Evolutionary conservation across 139 green algal species (phyloP), one percentile per base, ranked within the genome.

Genomic region (Marvania coccoides): DNA sequence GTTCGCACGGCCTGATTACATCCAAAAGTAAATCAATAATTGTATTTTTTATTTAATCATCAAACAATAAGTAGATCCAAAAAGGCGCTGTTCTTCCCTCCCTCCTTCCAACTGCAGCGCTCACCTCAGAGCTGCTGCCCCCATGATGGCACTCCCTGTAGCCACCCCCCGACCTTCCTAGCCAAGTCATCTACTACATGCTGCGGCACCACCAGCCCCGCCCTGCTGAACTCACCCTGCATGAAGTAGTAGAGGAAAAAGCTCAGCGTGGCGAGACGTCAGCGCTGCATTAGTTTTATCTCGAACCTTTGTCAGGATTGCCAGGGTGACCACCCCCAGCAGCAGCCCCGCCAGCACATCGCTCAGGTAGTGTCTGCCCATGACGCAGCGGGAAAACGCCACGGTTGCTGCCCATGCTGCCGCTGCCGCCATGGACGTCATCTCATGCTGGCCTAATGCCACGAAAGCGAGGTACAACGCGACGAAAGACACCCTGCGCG

Each of bases 351-450:
- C 81, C 26, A 69, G 23, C 5, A 89, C 73, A 38, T 89, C 83
- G 4, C 54, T 54, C 33, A 83, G 38, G 65, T 85, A 88, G 75
- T 89, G 83, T 24, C 83, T 48, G 29, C 81, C 83, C 64, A 89
- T 78, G 5, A 74, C 48, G 13, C 73, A 76, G 5, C 83, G 39
- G n/a, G 77, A 86, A 2, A 82, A 6, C 2, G 76, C 81, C 12
- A 59, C 70, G 6, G 51, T 29, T 2, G 78, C 6, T 4, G 56
- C 81, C 77, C 77, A 86, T 0, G 42, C 24, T 3, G 53, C 29
- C 15, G 60, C 51, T 2, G 15, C 12, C 9, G 58, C 14, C 42
- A 53, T 19, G 30, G 35, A 37, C 29, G 45, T 59, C 9, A 59
- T 9, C 19, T 59, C 9, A 47, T 58, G 12, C 57, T 39, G 47